Evolutionary conservation across 1,139 yeast genomes (phyloP).

Genomic region (Geotrichum fermentans): DNA sequence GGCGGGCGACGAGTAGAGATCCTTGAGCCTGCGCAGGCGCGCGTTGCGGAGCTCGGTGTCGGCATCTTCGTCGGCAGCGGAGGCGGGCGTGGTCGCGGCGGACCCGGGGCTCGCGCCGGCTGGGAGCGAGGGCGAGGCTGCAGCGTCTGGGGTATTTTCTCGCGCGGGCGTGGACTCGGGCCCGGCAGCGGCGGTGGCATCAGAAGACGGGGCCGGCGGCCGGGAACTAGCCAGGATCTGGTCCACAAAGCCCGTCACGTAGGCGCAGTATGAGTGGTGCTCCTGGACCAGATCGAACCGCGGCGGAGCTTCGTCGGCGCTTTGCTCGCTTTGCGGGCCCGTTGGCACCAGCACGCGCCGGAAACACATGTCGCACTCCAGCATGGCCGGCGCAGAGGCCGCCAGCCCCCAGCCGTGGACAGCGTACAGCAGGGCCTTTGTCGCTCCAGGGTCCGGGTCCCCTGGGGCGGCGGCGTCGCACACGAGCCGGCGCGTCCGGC

Average conservation of each 20-base stretch:
- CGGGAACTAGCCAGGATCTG: not conserved
- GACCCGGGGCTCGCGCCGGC: too few species aligned
- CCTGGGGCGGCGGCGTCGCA: not conserved
- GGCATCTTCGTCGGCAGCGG: not conserved
- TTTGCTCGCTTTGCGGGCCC: not conserved
- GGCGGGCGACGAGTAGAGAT: not conserved
- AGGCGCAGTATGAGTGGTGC: constrained; percentile 1
- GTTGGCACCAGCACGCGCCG: not conserved
- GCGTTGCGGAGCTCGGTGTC: not conserved
- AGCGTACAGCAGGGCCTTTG: not conserved
- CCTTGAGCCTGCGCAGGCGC: not conserved
- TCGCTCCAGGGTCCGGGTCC: too few species aligned
- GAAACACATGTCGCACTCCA: constrained; percentile 2
- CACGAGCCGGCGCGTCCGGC: not conserved
- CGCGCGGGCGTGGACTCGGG: not conserved
- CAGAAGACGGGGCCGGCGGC: not conserved
- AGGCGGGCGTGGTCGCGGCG: too few species aligned
- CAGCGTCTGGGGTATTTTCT: not conserved
- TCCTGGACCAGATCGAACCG: not conserved
- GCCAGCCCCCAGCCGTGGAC: not conserved
- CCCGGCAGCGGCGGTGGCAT: not conserved
- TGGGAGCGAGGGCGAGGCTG: not conserved
- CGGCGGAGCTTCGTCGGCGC: not conserved
- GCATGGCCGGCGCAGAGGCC: not conserved
- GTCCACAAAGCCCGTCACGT: not conserved